A percentile compares a stretch with the other conserved stretches of the same genome.
These are phyloP conservation scores for Cryphonectria japonica DNA, from an alignment of 2,329 filamentous ascomycete species.

Conservation along the genomic window DNA sequence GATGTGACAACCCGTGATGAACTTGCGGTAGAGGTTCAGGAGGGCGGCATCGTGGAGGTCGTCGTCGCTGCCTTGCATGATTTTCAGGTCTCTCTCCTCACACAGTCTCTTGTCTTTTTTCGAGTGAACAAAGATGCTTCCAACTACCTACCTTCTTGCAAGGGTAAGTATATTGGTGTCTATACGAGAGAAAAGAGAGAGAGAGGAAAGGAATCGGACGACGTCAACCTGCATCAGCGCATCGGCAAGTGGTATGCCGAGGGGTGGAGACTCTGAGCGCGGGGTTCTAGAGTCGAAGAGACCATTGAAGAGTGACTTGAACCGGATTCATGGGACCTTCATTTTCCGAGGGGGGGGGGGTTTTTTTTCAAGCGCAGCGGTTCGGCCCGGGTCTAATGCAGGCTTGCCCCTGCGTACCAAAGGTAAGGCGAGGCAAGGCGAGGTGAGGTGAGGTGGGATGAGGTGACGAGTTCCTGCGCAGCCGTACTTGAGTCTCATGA, in stretches of 20 bases:
- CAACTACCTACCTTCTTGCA: neutral
- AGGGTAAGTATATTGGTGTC: too few relatives aligned
- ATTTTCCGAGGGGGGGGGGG: neutral
- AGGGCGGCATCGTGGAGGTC: constrained; percentile 14
- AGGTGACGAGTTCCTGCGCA: too few relatives aligned
- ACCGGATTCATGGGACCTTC: neutral
- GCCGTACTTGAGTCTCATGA: too few relatives aligned
- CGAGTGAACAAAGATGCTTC: neutral
- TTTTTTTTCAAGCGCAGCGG: neutral
- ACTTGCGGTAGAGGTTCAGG: constrained; percentile 24
- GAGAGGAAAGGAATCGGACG: too few relatives aligned
- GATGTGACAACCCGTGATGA: constrained; percentile 54
- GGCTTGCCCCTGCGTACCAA: too few relatives aligned
- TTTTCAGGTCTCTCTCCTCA: neutral
- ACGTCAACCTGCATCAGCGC: neutral
- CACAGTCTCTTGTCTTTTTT: neutral
- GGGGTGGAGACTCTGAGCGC: constrained; percentile 3
- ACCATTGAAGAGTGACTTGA: too few relatives aligned
- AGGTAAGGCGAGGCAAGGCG: too few relatives aligned
- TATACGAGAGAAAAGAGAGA: too few relatives aligned
- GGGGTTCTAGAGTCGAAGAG: neutral
- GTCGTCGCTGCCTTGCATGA: constrained; percentile 7
- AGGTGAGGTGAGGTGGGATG: too few relatives aligned
- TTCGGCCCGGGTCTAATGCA: neutral
- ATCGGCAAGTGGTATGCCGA: neutral